A percentile compares a stretch with the other conserved stretches of the same genome.
These are phyloP conservation scores for Phialemonium atrogriseum DNA, from an alignment of 2,329 filamentous ascomycete genomes.

Conservation along the genomic window DNA sequence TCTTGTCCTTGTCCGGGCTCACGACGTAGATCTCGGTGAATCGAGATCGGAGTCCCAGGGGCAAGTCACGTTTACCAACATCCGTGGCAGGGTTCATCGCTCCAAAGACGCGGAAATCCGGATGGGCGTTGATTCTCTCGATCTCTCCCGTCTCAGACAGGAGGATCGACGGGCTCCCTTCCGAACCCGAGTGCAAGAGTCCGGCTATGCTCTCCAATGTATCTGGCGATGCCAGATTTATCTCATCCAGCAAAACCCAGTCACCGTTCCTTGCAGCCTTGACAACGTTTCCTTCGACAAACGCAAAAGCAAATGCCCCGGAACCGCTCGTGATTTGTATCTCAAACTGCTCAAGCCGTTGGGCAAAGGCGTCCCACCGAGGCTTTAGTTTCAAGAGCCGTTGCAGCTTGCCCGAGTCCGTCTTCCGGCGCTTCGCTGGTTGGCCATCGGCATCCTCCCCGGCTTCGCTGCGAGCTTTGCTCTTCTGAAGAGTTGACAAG, in stretches of 20 bases:
- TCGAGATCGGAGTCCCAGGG: constrained; percentile 76
- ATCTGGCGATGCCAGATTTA: constrained; percentile 91
- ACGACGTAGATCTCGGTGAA: constrained; percentile 96
- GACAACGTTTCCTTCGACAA: constrained; percentile 91
- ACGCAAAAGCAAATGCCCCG: constrained; percentile 82
- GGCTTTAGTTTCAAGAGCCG: constrained; percentile 48
- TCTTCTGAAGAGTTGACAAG: constrained; percentile 43
- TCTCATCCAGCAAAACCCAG: constrained; percentile 95
- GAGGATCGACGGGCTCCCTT: constrained; percentile 70
- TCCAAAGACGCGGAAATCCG: constrained; percentile 90
- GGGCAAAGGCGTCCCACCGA: constrained; percentile 74
- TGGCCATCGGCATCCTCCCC: constrained; percentile 34
- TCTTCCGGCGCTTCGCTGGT: constrained; percentile 63
- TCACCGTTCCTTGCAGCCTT: constrained; percentile 94
- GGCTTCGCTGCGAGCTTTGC: constrained; percentile 27
- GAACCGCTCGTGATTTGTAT: constrained; percentile 66
- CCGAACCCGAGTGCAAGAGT: constrained; percentile 65
- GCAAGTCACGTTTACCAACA: constrained; percentile 89
- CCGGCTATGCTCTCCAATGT: constrained; percentile 91
- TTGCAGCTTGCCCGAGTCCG: constrained; percentile 55
- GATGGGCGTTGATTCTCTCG: constrained; percentile 80
- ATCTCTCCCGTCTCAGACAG: constrained; percentile 91
- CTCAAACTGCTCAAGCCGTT: constrained; percentile 69
- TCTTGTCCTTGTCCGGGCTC: constrained; percentile 77
- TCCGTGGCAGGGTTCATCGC: constrained; percentile 99